phyloP scores from a whole-genome alignment of 2,329 filamentous ascomycete species.

The Hortaea werneckii region DNA sequence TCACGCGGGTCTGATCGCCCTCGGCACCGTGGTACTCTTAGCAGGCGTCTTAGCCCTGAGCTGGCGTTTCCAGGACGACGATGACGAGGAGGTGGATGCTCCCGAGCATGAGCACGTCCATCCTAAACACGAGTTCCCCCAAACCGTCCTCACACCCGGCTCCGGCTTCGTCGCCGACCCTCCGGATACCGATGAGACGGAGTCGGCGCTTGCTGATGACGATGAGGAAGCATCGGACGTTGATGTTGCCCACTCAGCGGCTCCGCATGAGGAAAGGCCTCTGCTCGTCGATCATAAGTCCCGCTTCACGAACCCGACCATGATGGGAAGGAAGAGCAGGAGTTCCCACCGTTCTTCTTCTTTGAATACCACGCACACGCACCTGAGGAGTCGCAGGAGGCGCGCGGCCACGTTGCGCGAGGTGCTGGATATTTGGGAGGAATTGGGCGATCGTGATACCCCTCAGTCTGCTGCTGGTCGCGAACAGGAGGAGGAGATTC shows the following conservation, averaged over 20 bases:
- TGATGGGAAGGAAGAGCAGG: too few species aligned
- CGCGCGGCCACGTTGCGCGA: constrained; percentile 24
- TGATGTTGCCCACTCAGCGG: background rate
- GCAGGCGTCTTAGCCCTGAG: constrained; percentile 83
- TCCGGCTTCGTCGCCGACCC: constrained; percentile 47
- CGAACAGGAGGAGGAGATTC: too few species aligned
- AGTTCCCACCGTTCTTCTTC: background rate
- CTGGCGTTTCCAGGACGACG: constrained; percentile 80
- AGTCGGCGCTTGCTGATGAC: constrained; percentile 10
- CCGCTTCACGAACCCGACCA: background rate
- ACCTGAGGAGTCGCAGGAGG: constrained; percentile 18
- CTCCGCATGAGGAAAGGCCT: background rate
- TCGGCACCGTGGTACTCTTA: constrained; percentile 79
- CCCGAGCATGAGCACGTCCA: constrained; percentile 37
- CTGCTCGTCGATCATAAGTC: background rate
- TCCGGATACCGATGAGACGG: constrained; percentile 16
- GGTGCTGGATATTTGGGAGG: constrained; percentile 23
- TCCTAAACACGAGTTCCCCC: constrained; percentile 29
- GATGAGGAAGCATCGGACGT: constrained; percentile 2
- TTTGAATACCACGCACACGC: background rate
- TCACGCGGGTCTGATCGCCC: constrained; percentile 68
- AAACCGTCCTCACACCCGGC: constrained; percentile 68
- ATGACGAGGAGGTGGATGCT: constrained; percentile 34
- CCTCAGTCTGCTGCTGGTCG: background rate
- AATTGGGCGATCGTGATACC: constrained; percentile 17